Base-by-base conservation (phyloP, 371 early-diverging fungal species). In the Mortierella sp. region DNA sequence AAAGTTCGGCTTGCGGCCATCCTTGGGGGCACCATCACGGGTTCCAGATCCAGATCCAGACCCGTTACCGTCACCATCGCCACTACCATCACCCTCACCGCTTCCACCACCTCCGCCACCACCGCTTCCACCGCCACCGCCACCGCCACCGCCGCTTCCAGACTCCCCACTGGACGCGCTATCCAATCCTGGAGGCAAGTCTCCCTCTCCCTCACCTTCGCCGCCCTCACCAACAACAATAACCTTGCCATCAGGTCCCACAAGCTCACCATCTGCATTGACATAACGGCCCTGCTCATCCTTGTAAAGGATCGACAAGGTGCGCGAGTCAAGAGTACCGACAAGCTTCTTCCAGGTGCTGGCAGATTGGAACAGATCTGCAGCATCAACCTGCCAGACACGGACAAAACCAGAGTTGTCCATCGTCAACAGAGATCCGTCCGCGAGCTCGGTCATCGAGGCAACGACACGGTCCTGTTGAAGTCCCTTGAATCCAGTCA, bases 271-370 rank as follows among this genome's bases (percentile, higher is more conserved):
- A 40, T 81, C 72, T 5, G 86, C 82, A 54, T 77, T 81, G 44
- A 82, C 72, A 48, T 69, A 82, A 21, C 80, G 74, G 71, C 91
- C 86, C 81, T 92, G 78, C 26, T 89, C 90, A 19, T 91, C 92
- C 78, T 92, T 92, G 80, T 94, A 95, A 59, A 94, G 90, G 31
- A 96, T 91, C 5, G 91, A 88, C 24, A 96, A 82, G 0, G 89
- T 89, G 24, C 91, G 90, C 61, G 91, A 89, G 76, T 95, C 96
- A 3, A 95, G 90, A 2, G 86, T 79, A 10, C 96, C 96, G 28
- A 94, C 95, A 85, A 96, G 88, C 71, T 93, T 90, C 77, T 93
- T 94, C 96, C 96, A 96, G 0, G 93, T 92, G 69, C 93, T 88
- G 6, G 93, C 92, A 28, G 95, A 91, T 10, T 85, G 87, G 77